Conservation (phyloP, 75 land plant genomes). For the Adiantum capillusveneris region DNA sequence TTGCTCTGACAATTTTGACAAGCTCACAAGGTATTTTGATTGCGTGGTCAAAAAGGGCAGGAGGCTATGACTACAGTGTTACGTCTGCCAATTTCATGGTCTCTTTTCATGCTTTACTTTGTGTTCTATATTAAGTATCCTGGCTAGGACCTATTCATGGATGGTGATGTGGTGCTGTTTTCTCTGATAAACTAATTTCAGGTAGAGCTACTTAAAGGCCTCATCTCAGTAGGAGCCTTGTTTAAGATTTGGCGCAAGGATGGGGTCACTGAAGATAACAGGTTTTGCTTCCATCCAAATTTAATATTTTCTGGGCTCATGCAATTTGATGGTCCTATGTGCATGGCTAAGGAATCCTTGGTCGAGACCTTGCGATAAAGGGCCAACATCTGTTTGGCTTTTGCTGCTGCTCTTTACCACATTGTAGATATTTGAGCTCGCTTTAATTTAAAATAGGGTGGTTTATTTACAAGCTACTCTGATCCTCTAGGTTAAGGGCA, state of each 20-base stretch:
- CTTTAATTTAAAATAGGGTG: too few relatives aligned
- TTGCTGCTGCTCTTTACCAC: too few relatives aligned
- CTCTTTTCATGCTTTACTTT: not conserved
- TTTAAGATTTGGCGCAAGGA: conserved; percentile 54
- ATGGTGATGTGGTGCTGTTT: not conserved
- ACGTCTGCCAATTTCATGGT: conserved; percentile 83
- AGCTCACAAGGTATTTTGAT: conserved; percentile 86
- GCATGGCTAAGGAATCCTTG: too few relatives aligned
- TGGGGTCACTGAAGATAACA: conserved; percentile 84
- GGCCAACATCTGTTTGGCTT: too few relatives aligned
- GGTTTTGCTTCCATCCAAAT: conserved; percentile 22
- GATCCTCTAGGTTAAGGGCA: too few relatives aligned
- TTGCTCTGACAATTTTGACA: conserved; percentile 75
- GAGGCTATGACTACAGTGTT: conserved; percentile 80
- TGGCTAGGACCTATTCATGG: not conserved
- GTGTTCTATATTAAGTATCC: too few relatives aligned
- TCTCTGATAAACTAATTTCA: conserved; percentile 3
- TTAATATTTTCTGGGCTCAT: too few relatives aligned
- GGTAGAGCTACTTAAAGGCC: conserved; percentile 86
- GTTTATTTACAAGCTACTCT: too few relatives aligned
- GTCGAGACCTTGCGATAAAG: too few relatives aligned
- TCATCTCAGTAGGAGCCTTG: conserved; percentile 60
- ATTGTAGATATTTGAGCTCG: too few relatives aligned
- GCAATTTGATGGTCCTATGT: too few relatives aligned
- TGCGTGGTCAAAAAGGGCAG: conserved; percentile 84